Evolutionary conservation across 2,329 filamentous ascomycete genomes (phyloP).

Genomic region (Fonsecaea nubica): DNA sequence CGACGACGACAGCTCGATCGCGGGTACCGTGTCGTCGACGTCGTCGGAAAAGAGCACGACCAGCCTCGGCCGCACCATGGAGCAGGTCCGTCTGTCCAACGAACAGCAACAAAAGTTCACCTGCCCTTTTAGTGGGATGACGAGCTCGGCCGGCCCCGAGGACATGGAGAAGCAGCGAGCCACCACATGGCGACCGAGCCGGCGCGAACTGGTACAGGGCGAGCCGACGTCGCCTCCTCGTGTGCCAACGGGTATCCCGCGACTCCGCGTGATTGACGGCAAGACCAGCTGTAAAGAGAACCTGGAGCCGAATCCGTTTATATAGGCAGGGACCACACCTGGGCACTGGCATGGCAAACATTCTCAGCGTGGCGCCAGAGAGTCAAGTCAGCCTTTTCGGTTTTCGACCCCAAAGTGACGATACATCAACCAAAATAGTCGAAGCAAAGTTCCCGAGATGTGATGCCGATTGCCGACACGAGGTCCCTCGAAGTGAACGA

Average conservation of each 20-base stretch:
- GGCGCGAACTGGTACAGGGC: constrained; percentile 10
- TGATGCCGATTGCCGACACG: no score
- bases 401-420: no score
- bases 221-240: constrained; percentile 6
- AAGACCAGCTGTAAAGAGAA: constrained; percentile 35
- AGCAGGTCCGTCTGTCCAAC: constrained; percentile 25
- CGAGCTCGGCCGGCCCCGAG: not conserved
- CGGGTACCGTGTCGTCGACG: constrained; percentile 19
- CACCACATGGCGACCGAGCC: constrained; percentile 22
- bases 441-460: no score
- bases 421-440: no score
- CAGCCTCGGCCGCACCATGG: constrained; percentile 30
- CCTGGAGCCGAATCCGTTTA: constrained; percentile 30
- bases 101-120: constrained; percentile 16
- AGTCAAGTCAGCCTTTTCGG: no score
- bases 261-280: constrained; percentile 32
- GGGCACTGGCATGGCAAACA: not conserved
- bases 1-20: constrained; percentile 21
- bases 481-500: no score
- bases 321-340: not conserved
- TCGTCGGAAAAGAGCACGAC: constrained; percentile 32
- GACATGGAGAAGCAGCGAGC: constrained; percentile 32
- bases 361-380: not conserved
- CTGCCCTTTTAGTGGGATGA: constrained; percentile 34
- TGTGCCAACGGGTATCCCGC: constrained; percentile 27